Percentiles rank a stretch among this genome's conserved stretches.
These are phyloP conservation scores for Cardamine resedifolia DNA, from an alignment of 345 rosid genomes.

Conservation along the genomic window DNA sequence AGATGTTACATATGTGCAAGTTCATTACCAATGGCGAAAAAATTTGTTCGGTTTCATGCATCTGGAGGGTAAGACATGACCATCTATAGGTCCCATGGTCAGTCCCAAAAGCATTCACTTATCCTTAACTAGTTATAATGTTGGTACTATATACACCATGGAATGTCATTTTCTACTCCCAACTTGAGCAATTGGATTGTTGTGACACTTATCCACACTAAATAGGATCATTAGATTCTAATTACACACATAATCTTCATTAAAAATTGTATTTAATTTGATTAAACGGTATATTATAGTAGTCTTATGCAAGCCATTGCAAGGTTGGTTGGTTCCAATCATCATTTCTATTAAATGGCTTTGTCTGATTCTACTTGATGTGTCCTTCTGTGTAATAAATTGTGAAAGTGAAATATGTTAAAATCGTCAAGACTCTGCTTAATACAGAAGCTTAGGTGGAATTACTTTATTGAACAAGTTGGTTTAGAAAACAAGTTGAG, in stretches of 20 bases:
- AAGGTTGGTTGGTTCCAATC: conserved; percentile 5
- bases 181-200: neutral
- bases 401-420: conserved; percentile 8
- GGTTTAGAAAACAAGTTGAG: neutral
- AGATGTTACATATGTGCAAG: neutral
- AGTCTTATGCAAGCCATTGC: conserved; percentile 7
- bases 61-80: neutral
- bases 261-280: neutral
- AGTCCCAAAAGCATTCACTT: neutral
- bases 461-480: conserved; percentile 1
- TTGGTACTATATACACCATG: neutral
- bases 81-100: conserved; percentile 9
- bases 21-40: neutral
- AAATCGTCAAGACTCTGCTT: conserved; percentile 4
- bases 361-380: conserved; percentile 5
- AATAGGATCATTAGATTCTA: neutral
- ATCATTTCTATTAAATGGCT: neutral
- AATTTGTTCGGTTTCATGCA: neutral
- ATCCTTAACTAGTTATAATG: neutral
- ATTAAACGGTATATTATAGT: neutral
- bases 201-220: conserved; percentile 11
- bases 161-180: neutral
- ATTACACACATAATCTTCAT: neutral
- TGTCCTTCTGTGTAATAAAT: neutral
- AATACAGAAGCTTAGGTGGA: neutral